phyloP scores from a whole-genome alignment of 108 stramenopile species.

The Pseudonitzschia multistriata region DNA sequence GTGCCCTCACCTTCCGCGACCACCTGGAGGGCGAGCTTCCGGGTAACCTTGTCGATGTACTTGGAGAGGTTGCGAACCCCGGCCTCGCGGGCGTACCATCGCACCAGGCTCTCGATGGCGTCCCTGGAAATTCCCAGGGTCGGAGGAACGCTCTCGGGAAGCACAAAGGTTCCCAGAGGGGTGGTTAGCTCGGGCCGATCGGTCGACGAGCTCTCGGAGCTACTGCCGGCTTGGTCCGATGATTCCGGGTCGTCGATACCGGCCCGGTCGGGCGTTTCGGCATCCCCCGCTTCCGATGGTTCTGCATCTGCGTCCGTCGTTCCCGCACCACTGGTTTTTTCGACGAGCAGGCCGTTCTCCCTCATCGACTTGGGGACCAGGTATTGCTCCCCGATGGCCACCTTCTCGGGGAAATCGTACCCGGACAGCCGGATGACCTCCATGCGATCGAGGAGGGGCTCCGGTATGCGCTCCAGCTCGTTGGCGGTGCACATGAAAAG shows the following conservation, averaged over 20 bases:
- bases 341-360: slow-evolving; percentile 80
- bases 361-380: slow-evolving; percentile 92
- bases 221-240: slow-evolving; percentile 22
- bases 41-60: slow-evolving; percentile 92
- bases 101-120: slow-evolving; percentile 89
- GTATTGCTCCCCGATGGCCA: slow-evolving; percentile 94
- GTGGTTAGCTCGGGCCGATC: slow-evolving; percentile 25
- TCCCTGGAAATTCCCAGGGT: slow-evolving; percentile 60
- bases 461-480: slow-evolving; percentile 90
- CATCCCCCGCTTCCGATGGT: slow-evolving; percentile 1
- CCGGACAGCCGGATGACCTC: slow-evolving; percentile 96
- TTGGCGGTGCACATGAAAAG: slow-evolving; percentile 99
- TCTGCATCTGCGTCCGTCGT: slow-evolving; percentile 28
- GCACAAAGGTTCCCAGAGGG: slow-evolving; percentile 45
- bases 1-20: slow-evolving; percentile 86
- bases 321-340: slow-evolving; percentile 33
- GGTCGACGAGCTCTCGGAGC: slow-evolving; percentile 7
- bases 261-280: slow-evolving; percentile 41
- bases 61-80: slow-evolving; percentile 96
- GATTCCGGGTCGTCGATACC: slow-evolving; percentile 18
- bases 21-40: slow-evolving; percentile 85
- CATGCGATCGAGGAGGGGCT: slow-evolving; percentile 96
- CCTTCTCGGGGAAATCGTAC: slow-evolving; percentile 96
- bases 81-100: slow-evolving; percentile 97
- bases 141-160: slow-evolving; percentile 60